These are phyloP conservation scores for Boletus sp. DNA, from an alignment of 768 basidiomycete genomes.

Conservation along the genomic window DNA sequence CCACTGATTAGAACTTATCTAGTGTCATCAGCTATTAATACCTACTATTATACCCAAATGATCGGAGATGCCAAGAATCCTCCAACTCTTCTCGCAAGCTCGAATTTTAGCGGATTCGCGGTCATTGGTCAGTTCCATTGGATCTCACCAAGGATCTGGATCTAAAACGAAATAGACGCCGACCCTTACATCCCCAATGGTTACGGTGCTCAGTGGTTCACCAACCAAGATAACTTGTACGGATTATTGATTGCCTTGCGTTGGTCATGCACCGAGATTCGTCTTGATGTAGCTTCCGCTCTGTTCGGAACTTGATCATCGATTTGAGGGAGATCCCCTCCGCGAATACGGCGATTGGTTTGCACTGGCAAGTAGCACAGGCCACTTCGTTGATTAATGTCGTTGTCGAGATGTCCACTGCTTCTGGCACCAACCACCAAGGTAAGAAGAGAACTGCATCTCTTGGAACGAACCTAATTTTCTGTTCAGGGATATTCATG, in stretches of 20 bases:
- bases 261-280: background rate
- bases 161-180: slow-evolving; percentile 44
- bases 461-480: no score
- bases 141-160: background rate
- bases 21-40: slow-evolving; percentile 61
- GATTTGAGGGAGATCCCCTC: slow-evolving; percentile 60
- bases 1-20: slow-evolving; percentile 53
- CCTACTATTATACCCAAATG: slow-evolving; percentile 75
- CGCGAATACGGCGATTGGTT: slow-evolving; percentile 52
- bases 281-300: slow-evolving; percentile 50
- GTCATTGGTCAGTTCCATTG: slow-evolving; percentile 55
- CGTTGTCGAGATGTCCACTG: slow-evolving; percentile 66
- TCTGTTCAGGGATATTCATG: slow-evolving; percentile 55
- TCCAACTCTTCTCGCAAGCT: slow-evolving; percentile 62
- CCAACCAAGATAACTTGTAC: slow-evolving; percentile 25
- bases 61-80: slow-evolving; percentile 70
- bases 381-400: slow-evolving; percentile 73
- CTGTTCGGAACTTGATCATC: slow-evolving; percentile 72
- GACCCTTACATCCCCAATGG: slow-evolving; percentile 69
- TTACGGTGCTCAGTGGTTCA: slow-evolving; percentile 22
- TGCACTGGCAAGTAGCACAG: slow-evolving; percentile 85
- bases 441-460: slow-evolving; percentile 37
- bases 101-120: slow-evolving; percentile 63
- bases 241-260: background rate
- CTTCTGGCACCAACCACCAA: slow-evolving; percentile 59